These are phyloP conservation scores for Tylopilus sp. DNA, from an alignment of 1,284 basidiomycete genomes.

Conservation along the genomic window DNA sequence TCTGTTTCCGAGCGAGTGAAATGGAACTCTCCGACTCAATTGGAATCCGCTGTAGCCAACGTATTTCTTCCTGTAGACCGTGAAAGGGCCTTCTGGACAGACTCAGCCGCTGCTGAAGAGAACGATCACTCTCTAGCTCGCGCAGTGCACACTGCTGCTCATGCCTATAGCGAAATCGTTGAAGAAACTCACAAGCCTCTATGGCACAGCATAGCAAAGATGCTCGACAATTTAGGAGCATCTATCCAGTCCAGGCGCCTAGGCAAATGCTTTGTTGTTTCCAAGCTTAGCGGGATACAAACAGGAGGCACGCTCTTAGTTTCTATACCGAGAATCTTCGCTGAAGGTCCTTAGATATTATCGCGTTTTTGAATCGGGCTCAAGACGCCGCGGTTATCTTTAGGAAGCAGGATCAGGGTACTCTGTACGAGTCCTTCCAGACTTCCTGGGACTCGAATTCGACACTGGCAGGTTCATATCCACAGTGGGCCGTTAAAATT, in stretches of 20 bases:
- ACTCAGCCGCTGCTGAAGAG: too few species aligned
- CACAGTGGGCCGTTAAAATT: neutral
- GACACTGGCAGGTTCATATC: neutral
- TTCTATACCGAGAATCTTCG: neutral
- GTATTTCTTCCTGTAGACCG: too few species aligned
- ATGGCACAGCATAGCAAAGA: constrained; percentile 1
- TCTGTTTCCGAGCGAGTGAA: too few species aligned
- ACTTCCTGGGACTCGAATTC: neutral
- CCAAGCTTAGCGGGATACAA: constrained; percentile 14
- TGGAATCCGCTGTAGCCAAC: too few species aligned
- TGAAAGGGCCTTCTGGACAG: too few species aligned
- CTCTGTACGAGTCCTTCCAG: neutral
- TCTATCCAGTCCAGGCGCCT: neutral
- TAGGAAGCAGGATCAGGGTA: neutral
- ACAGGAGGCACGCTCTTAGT: neutral
- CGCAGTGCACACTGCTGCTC: neutral
- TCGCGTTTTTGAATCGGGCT: neutral
- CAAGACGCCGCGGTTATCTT: neutral
- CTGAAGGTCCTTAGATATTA: neutral
- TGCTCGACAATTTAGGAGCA: constrained; percentile 11
- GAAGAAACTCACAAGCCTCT: neutral
- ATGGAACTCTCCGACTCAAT: too few species aligned
- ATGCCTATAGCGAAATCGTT: neutral
- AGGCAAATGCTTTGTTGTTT: neutral
- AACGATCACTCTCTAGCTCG: neutral